A percentile compares a stretch with the other conserved stretches of the same genome.
Conservation (phyloP, 371 early-diverging fungal species). For the Gilbertella persicaria region DNA sequence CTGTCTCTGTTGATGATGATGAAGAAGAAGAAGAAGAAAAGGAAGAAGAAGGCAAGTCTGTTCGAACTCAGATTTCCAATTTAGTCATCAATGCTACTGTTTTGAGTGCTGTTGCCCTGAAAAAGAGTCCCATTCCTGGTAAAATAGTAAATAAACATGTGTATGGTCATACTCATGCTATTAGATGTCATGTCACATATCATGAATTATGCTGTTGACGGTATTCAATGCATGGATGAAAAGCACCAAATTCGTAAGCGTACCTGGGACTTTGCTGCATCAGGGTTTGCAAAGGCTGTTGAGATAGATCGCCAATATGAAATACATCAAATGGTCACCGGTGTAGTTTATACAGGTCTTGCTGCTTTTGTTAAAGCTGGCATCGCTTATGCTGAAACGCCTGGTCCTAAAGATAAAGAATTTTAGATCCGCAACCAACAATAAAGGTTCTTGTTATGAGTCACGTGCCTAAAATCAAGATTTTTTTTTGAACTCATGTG, state of each 20-base stretch:
- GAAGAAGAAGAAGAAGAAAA: constrained; percentile 15
- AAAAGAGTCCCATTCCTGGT: constrained; percentile 68
- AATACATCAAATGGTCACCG: constrained; percentile 57
- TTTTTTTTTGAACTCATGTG: no score
- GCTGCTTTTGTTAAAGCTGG: constrained; percentile 62
- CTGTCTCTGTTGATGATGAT: constrained; percentile 9
- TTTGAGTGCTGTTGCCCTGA: constrained; percentile 58
- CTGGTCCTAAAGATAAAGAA: constrained; percentile 20
- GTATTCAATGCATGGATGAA: constrained; percentile 50
- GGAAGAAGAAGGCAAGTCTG: constrained; percentile 7
- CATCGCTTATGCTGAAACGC: constrained; percentile 61
- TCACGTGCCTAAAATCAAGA: no score
- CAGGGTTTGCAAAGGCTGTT: constrained; percentile 49
- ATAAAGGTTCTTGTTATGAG: no score
- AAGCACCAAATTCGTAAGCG: constrained; percentile 53
- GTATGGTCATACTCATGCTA: constrained; percentile 5
- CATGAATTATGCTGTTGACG: constrained; percentile 40
- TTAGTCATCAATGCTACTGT: constrained; percentile 56
- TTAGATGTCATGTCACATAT: constrained; percentile 48
- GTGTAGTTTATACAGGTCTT: constrained; percentile 50
- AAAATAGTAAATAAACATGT: no score
- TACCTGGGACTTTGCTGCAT: constrained; percentile 52
- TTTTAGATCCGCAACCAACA: no score
- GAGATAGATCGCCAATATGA: constrained; percentile 62
- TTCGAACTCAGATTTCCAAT: constrained; percentile 37